Conservation (phyloP, 2,329 filamentous ascomycete species). For the Botryotinia convoluta region DNA sequence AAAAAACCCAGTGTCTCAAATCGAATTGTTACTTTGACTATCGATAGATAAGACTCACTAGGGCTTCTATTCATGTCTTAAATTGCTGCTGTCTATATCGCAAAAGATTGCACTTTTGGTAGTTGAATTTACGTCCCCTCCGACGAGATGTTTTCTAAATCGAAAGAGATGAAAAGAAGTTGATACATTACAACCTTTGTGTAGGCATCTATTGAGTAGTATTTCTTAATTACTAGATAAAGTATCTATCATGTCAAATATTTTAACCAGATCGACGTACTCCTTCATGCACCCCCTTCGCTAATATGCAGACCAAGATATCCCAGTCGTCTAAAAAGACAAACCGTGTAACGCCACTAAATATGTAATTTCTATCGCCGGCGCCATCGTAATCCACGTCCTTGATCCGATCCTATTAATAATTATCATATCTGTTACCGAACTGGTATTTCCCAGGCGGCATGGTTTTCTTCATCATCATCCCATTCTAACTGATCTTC, state of each 20-base stretch:
- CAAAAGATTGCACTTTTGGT: neutral
- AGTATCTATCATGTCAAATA: neutral
- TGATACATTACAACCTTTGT: neutral
- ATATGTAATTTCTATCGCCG: neutral
- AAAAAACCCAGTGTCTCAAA: neutral
- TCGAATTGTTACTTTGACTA: neutral
- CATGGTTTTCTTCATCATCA: slow-evolving; percentile 46
- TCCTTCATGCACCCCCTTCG: neutral
- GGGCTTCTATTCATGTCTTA: neutral
- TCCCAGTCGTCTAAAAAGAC: neutral
- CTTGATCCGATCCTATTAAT: neutral
- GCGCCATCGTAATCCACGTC: neutral
- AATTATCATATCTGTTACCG: slow-evolving; percentile 23
- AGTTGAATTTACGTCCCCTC: too few species aligned
- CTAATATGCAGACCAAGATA: neutral
- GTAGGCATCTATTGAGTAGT: neutral
- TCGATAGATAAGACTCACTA: neutral
- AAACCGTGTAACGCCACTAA: neutral
- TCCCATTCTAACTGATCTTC: slow-evolving; percentile 39
- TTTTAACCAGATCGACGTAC: too few species aligned
- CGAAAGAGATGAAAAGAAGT: neutral
- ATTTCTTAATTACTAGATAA: neutral
- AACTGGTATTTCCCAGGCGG: slow-evolving; percentile 44
- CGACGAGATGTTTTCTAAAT: neutral
- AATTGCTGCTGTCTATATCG: neutral